Evolutionary conservation across 2,329 filamentous ascomycete species (phyloP).

Genomic region (Escovopsis weberi): DNA sequence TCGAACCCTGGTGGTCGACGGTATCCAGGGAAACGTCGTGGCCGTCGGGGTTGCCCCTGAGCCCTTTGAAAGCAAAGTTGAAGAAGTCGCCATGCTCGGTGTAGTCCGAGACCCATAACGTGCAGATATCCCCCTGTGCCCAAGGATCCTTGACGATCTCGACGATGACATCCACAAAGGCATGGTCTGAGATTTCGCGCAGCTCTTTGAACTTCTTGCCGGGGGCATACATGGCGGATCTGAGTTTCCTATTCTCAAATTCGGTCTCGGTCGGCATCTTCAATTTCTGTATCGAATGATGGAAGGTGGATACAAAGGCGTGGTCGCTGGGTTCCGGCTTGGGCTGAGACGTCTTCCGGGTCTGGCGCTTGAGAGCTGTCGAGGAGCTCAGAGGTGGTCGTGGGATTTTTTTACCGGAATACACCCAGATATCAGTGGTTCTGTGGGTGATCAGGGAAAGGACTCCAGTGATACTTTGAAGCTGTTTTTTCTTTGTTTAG

Average conservation of each 20-base stretch:
- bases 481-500: slow-evolving; percentile 1
- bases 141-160: slow-evolving; percentile 47
- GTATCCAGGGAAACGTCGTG: slow-evolving; percentile 28
- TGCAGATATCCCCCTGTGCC: slow-evolving; percentile 30
- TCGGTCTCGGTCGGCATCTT: slow-evolving; percentile 26
- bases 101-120: slow-evolving; percentile 71
- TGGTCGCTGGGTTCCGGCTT: slow-evolving; percentile 16
- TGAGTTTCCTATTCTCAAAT: slow-evolving; percentile 25
- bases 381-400: slow-evolving; percentile 22
- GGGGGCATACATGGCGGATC: slow-evolving; percentile 23
- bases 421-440: slow-evolving; percentile 30
- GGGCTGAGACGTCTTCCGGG: slow-evolving; percentile 8
- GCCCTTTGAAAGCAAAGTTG: slow-evolving; percentile 24
- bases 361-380: slow-evolving; percentile 12
- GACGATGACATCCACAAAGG: slow-evolving; percentile 56
- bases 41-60: slow-evolving; percentile 40
- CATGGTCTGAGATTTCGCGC: slow-evolving; percentile 39
- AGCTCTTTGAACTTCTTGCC: slow-evolving; percentile 50
- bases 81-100: slow-evolving; percentile 55
- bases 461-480: not conserved
- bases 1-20: slow-evolving; percentile 6
- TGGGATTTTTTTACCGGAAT: slow-evolving; percentile 18
- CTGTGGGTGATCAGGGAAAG: slow-evolving; percentile 31
- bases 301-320: slow-evolving; percentile 33
- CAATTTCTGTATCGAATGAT: slow-evolving; percentile 28